Conservation (phyloP, 2,329 filamentous ascomycete species). For the Aspergillus calidoustus region DNA sequence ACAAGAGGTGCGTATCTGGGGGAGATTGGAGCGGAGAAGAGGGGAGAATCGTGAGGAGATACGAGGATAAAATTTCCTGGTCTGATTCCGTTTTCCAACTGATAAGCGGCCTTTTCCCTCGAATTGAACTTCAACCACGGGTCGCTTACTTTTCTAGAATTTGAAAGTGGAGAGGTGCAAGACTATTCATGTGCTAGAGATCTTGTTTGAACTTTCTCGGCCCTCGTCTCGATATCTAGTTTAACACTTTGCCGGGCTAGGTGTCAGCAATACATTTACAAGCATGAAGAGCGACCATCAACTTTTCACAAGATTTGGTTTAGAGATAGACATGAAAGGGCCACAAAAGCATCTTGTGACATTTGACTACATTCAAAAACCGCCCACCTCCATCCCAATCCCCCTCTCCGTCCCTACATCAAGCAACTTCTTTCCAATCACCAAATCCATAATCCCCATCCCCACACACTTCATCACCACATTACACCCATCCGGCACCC, state of each 20-base stretch:
- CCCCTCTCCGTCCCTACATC: slow-evolving; percentile 39
- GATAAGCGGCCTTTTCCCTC: slow-evolving; percentile 16
- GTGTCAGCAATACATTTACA: background rate
- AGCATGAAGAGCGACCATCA: background rate
- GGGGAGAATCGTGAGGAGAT: background rate
- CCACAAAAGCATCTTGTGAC: background rate
- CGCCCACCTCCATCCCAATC: slow-evolving; percentile 42
- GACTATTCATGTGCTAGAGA: background rate
- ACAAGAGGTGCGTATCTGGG: background rate
- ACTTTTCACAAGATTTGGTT: background rate
- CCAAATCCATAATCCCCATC: slow-evolving; percentile 56
- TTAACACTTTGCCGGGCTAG: background rate
- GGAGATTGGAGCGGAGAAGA: background rate
- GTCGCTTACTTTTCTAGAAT: slow-evolving; percentile 3
- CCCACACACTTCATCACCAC: slow-evolving; percentile 58
- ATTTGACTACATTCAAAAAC: slow-evolving; percentile 34
- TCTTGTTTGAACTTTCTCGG: background rate
- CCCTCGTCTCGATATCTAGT: background rate
- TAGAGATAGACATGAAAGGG: background rate
- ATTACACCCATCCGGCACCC: slow-evolving; percentile 40
- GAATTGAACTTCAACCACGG: background rate
- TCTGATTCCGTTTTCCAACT: background rate
- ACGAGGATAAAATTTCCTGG: slow-evolving; percentile 15
- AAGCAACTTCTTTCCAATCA: slow-evolving; percentile 49
- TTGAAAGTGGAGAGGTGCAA: background rate